These are phyloP conservation scores for Albizia julibrissin DNA, from an alignment of 306 rosid species.

Conservation along the genomic window DNA sequence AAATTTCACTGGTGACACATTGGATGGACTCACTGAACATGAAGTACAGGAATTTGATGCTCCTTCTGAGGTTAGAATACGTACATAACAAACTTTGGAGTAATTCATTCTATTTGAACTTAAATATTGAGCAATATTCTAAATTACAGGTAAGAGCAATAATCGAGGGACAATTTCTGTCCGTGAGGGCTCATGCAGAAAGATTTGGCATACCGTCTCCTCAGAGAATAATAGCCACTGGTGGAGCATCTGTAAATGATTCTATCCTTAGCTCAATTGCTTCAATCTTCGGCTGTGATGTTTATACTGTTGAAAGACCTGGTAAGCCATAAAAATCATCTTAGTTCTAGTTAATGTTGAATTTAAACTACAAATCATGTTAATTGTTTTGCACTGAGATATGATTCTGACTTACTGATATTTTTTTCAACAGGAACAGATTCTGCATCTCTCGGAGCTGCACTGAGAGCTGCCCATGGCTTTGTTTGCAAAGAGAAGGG, in stretches of 20 bases:
- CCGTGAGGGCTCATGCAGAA: constrained; percentile 96
- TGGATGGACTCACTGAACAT: constrained; percentile 50
- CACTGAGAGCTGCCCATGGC: constrained; percentile 96
- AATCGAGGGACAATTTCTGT: constrained; percentile 84
- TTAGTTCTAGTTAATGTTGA: not conserved
- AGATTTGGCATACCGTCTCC: constrained; percentile 99
- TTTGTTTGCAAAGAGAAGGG: constrained; percentile 78
- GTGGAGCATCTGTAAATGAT: constrained; percentile 90
- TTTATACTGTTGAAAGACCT: constrained; percentile 88
- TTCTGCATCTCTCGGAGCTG: constrained; percentile 98
- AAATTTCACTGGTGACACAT: constrained; percentile 54
- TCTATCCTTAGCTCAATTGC: constrained; percentile 74
- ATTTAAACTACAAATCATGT: not conserved
- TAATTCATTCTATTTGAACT: constrained; percentile 11
- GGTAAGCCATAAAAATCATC: constrained; percentile 46
- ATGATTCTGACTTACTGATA: not conserved
- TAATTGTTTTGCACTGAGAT: not conserved
- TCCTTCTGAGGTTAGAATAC: constrained; percentile 78
- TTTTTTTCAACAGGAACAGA: constrained; percentile 46
- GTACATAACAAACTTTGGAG: constrained; percentile 3
- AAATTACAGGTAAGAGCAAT: constrained; percentile 74
- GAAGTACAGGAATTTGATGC: constrained; percentile 83
- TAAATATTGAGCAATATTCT: constrained; percentile 12
- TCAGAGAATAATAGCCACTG: constrained; percentile 87
- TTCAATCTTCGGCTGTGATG: constrained; percentile 83